These are phyloP conservation scores for Polysphondylium violaceum DNA, from an alignment of 78 protist genomes.

Conservation along the genomic window DNA sequence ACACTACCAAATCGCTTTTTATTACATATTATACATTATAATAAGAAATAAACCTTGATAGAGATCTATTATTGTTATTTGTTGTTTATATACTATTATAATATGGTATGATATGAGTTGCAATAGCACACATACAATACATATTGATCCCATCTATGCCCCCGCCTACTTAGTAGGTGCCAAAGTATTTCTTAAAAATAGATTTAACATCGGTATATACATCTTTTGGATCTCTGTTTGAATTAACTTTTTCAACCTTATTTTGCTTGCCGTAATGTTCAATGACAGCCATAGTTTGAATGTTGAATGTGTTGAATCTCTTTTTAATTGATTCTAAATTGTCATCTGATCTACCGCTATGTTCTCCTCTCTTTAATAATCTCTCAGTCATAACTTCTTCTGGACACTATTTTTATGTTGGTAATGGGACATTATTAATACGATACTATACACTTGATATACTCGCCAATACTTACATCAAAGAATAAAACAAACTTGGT, in stretches of 20 bases:
- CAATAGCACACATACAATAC: too few relatives aligned
- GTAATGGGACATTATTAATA: background rate
- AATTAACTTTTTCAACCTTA: conserved; percentile 27
- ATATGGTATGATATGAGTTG: too few relatives aligned
- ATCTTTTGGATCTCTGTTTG: conserved; percentile 30
- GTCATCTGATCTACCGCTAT: conserved; percentile 86
- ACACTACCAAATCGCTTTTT: too few relatives aligned
- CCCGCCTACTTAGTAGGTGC: too few relatives aligned
- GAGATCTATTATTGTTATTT: too few relatives aligned
- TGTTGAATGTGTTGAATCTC: conserved; percentile 77
- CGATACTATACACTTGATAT: background rate
- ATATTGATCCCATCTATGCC: too few relatives aligned
- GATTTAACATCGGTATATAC: conserved; percentile 43
- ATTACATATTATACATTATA: too few relatives aligned
- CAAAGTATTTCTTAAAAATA: too few relatives aligned
- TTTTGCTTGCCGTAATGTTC: conserved; percentile 41
- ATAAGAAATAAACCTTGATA: too few relatives aligned
- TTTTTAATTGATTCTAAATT: conserved; percentile 79
- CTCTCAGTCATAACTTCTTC: conserved; percentile 80
- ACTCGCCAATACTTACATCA: conserved; percentile 45
- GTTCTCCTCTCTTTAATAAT: conserved; percentile 75
- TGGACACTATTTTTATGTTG: conserved; percentile 41
- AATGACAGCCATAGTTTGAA: conserved; percentile 68
- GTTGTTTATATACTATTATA: too few relatives aligned
- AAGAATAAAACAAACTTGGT: conserved; percentile 81